A percentile compares a stretch with the other conserved stretches of the same genome.
phyloP scores from a whole-genome alignment of 805 yeast genomes.

The Groenewaldozyma salmanticensis region DNA sequence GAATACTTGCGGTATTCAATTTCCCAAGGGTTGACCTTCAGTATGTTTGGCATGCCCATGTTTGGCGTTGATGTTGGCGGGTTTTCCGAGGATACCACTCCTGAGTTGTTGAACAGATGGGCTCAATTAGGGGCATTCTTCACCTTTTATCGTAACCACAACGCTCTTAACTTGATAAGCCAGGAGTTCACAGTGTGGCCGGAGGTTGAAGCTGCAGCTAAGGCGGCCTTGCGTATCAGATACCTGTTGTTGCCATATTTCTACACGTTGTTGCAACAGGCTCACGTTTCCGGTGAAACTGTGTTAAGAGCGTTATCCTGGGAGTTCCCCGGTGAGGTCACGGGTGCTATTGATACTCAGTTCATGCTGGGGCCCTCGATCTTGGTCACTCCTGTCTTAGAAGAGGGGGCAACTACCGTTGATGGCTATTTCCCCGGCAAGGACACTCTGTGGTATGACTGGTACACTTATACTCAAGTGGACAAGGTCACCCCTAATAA shows the following conservation, averaged over 20 bases:
- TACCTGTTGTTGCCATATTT: constrained; percentile 68
- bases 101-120: constrained; percentile 45
- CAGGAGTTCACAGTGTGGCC: constrained; percentile 30
- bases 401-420: constrained; percentile 34
- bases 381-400: constrained; percentile 72
- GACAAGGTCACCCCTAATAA: constrained; percentile 31
- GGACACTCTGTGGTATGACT: constrained; percentile 28
- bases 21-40: constrained; percentile 76
- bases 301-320: constrained; percentile 36
- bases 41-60: constrained; percentile 78
- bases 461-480: constrained; percentile 11
- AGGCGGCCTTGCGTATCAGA: constrained; percentile 60
- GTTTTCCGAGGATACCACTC: constrained; percentile 76
- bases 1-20: constrained; percentile 66
- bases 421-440: constrained; percentile 40
- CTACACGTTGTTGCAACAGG: constrained; percentile 66
- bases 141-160: constrained; percentile 30
- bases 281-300: constrained; percentile 54
- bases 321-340: constrained; percentile 27
- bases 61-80: constrained; percentile 96
- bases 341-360: constrained; percentile 64
- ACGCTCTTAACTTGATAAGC: constrained; percentile 19
- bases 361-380: constrained; percentile 63
- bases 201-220: constrained; percentile 24
- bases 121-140: constrained; percentile 29